Base-by-base conservation (phyloP, 2,329 filamentous ascomycete species). In the Aspergillus proliferans region DNA sequence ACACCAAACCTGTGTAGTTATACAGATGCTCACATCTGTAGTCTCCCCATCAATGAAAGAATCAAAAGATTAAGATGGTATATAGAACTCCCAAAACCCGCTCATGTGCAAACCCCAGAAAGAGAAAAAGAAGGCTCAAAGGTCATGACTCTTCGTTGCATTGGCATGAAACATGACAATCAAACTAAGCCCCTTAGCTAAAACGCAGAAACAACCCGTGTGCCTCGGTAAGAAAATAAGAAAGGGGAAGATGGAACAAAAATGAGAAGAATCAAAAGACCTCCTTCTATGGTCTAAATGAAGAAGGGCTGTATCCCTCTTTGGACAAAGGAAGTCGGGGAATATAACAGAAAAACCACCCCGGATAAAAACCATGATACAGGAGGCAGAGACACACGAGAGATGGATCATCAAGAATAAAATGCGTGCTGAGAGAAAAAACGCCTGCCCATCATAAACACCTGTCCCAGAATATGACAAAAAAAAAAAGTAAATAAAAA, bases 131-230 rank as follows among this genome's bases (percentile, higher is more conserved):
- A 49, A 19, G 33, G 50, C 49, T 52, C 51, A 57, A 60, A 60
- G 54, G 61, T 64, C 66, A 67, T 69, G 60, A 66, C 57, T 65
- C 58, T 67, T 66, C 64, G 64, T 68, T 67, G 62, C 60, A 67
- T 65, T 67, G 58, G 59, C 60, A 65, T 64, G 60, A 57, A 65
- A 63, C 60, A 63, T 66, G 56, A 62, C 47, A 50, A 49, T 54
- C 52, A 59, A 56, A 54, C 52, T 57, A 58, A 56, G 46, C 53
- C 52, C 51, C 55, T 57, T 55, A 58, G 50, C 52, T 56, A 58
- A 54, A 54, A 56, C 48, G 54, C 48, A 52, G 33, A 49, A 21
- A 52, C 46, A 30, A 51, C 47, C 38, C 51, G 30, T 50, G 61
- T 59, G 57, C 58, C 59, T 58, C 61, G 48, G 51, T 51, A 58